phyloP scores from a whole-genome alignment of 2,329 filamentous ascomycete genomes.

The Grosmannia huntii region DNA sequence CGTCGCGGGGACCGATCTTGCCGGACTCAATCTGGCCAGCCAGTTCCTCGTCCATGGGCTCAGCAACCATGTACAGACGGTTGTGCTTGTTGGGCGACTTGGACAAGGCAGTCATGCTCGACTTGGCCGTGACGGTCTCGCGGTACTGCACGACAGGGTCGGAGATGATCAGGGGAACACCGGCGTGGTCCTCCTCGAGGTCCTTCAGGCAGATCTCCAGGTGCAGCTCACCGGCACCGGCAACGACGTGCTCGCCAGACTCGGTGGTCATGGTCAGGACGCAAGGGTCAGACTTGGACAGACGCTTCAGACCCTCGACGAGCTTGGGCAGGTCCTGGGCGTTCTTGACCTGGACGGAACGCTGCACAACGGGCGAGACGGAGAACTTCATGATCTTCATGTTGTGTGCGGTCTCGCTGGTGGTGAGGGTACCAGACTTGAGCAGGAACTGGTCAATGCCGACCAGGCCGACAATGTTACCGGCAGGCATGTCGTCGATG shows the following conservation, averaged over 20 bases:
- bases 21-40: constrained; percentile 79
- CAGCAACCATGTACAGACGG: constrained; percentile 92
- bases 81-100: constrained; percentile 99
- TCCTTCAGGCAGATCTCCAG: constrained; percentile 99
- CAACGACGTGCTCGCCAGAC: constrained; percentile 97
- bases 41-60: constrained; percentile 87
- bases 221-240: constrained; percentile 97
- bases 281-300: constrained; percentile 99
- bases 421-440: constrained; percentile 99
- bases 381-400: constrained; percentile 99
- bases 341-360: constrained; percentile 99
- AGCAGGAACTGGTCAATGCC: constrained; percentile 99
- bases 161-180: constrained; percentile 94
- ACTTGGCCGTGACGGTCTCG: constrained; percentile 78
- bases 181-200: constrained; percentile 98
- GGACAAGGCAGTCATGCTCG: constrained; percentile 91
- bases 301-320: constrained; percentile 99
- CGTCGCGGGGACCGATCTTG: constrained; percentile 89
- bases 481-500: constrained; percentile 93
- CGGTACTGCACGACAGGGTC: constrained; percentile 98
- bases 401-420: constrained; percentile 96
- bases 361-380: constrained; percentile 95
- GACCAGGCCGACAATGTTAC: constrained; percentile 99
- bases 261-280: constrained; percentile 81
- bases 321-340: constrained; percentile 99